Conservation (phyloP, 1,139 yeast genomes). For the Geotrichum carabidarum region DNA sequence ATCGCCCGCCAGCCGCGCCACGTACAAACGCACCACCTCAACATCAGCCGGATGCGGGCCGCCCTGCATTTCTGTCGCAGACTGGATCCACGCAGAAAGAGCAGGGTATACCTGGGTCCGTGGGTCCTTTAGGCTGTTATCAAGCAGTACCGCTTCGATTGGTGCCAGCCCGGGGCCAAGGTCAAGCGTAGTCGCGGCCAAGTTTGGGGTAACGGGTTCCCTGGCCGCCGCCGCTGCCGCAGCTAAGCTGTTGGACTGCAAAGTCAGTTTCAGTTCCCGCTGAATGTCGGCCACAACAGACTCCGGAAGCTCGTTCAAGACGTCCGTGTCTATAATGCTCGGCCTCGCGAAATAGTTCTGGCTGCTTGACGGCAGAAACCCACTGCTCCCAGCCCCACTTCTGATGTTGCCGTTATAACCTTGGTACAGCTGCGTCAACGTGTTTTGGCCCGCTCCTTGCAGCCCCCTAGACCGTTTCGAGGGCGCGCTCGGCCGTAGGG, state of each 20-base stretch:
- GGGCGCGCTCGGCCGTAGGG: not conserved
- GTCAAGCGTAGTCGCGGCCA: no score
- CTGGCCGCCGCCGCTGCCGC: no score
- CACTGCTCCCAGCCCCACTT: not conserved
- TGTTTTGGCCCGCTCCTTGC: conserved; percentile 9
- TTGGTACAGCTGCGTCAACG: conserved; percentile 7
- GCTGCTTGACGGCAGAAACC: not conserved
- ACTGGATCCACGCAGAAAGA: conserved; percentile 1
- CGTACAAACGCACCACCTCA: conserved; percentile 6
- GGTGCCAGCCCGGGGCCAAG: no score
- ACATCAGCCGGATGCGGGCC: conserved; percentile 20
- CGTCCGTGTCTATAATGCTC: not conserved
- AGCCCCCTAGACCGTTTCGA: not conserved
- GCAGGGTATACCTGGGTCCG: conserved; percentile 3
- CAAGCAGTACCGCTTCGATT: not conserved
- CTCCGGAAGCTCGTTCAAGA: conserved; percentile 5
- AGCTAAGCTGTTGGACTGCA: not conserved
- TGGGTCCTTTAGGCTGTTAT: not conserved
- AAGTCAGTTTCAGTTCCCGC: not conserved
- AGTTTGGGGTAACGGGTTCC: not conserved
- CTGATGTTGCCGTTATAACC: not conserved
- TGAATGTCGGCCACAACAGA: conserved; percentile 2
- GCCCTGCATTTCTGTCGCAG: not conserved
- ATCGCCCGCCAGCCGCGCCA: not conserved
- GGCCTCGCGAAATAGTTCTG: conserved; percentile 12